Conservation (phyloP, 1,284 basidiomycete species). For the Tilletia setariae region DNA sequence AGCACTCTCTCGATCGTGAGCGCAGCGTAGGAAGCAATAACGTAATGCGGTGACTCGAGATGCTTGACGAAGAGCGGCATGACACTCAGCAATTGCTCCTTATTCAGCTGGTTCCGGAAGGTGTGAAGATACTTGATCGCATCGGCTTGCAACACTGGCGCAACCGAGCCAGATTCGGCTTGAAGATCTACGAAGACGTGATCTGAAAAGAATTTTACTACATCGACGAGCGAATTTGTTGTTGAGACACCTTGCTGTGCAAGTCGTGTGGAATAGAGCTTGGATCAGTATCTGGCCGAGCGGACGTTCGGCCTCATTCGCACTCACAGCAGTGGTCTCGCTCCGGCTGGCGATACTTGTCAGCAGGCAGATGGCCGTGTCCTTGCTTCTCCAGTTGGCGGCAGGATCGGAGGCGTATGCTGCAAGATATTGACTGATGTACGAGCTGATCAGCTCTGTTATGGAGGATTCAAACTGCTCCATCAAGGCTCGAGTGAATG, state of each 20-base stretch:
- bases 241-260: slow-evolving; percentile 72
- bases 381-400: slow-evolving; percentile 86
- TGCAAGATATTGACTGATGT: slow-evolving; percentile 73
- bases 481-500: slow-evolving; percentile 85
- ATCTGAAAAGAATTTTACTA: slow-evolving; percentile 91
- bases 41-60: slow-evolving; percentile 59
- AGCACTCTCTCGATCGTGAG: slow-evolving; percentile 60
- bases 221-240: slow-evolving; percentile 85
- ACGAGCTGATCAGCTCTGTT: slow-evolving; percentile 77
- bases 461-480: slow-evolving; percentile 74
- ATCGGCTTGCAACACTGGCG: slow-evolving; percentile 86
- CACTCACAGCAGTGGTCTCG: slow-evolving; percentile 62
- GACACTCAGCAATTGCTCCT: slow-evolving; percentile 86
- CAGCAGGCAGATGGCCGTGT: slow-evolving; percentile 90
- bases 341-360: slow-evolving; percentile 85
- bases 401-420: slow-evolving; percentile 63
- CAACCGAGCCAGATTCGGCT: slow-evolving; percentile 60
- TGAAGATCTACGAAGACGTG: slow-evolving; percentile 86
- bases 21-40: slow-evolving; percentile 57
- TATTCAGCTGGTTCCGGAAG: slow-evolving; percentile 85
- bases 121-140: slow-evolving; percentile 70
- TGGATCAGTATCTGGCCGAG: slow-evolving; percentile 14
- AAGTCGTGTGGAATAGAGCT: slow-evolving; percentile 16
- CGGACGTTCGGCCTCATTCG: too few relatives aligned
- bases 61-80: slow-evolving; percentile 84